These are phyloP conservation scores for Crithidia thermophila DNA, from an alignment of 208 protist genomes.

Conservation along the genomic window DNA sequence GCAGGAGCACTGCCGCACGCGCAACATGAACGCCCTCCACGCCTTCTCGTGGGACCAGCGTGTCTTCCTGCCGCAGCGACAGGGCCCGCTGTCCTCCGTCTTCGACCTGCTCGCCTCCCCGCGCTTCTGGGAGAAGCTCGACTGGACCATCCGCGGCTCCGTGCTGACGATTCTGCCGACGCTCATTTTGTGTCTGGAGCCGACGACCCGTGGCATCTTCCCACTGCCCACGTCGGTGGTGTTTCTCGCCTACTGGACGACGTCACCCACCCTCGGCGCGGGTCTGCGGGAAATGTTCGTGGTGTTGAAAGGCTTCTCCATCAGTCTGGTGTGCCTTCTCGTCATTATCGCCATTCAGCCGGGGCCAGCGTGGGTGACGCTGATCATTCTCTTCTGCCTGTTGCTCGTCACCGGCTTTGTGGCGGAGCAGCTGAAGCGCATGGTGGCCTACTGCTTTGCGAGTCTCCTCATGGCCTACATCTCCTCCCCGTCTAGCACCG, in stretches of 20 bases:
- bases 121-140: conserved; percentile 85
- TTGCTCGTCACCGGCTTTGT: conserved; percentile 67
- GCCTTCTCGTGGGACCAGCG: conserved; percentile 85
- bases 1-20: conserved; percentile 44
- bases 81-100: conserved; percentile 44
- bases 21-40: conserved; percentile 72
- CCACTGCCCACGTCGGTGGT: conserved; percentile 69
- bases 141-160: conserved; percentile 80
- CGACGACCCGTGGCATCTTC: conserved; percentile 65
- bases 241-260: conserved; percentile 86
- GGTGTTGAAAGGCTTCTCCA: conserved; percentile 72
- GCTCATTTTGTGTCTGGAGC: conserved; percentile 79
- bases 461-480: conserved; percentile 82
- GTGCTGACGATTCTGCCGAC: conserved; percentile 77
- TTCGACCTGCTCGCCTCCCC: conserved; percentile 74
- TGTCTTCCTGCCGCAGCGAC: conserved; percentile 50
- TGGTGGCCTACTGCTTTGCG: conserved; percentile 65
- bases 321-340: conserved; percentile 58
- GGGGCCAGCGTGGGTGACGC: conserved; percentile 54
- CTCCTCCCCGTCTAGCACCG: conserved; percentile 44
- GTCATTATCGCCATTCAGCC: conserved; percentile 70
- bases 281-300: conserved; percentile 74
- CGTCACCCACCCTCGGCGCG: conserved; percentile 78
- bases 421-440: conserved; percentile 77
- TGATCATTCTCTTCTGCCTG: conserved; percentile 70